Evolutionary conservation across 345 rosid genomes (phyloP).

Genomic region (Citrus unshiu): DNA sequence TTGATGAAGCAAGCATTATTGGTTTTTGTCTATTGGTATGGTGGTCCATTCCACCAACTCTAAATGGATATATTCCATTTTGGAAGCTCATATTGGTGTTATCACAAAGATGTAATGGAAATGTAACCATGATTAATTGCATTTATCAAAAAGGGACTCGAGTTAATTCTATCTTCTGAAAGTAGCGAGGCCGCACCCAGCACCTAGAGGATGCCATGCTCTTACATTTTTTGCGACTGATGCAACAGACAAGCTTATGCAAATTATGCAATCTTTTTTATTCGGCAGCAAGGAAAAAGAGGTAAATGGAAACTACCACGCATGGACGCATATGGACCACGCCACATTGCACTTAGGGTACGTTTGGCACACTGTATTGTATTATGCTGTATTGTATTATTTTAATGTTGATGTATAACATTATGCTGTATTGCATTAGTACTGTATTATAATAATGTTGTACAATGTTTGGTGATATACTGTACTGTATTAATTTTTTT

Average conservation of each 20-base stretch:
- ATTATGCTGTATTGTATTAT: no score
- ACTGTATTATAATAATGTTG: no score
- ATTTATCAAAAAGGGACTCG: neutral
- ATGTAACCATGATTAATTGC: neutral
- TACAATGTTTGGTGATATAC: no score
- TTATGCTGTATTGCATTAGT: no score
- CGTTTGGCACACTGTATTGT: no score
- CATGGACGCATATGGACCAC: neutral
- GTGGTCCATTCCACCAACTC: neutral
- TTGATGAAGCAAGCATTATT: conserved; percentile 1
- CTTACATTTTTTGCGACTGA: neutral
- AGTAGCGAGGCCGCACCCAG: neutral
- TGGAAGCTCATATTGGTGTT: neutral
- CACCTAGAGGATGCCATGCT: neutral
- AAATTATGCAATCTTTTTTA: neutral
- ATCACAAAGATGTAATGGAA: neutral
- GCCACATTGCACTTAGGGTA: neutral
- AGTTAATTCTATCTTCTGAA: no score
- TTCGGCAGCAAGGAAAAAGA: no score
- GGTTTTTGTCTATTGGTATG: neutral
- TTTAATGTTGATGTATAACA: no score
- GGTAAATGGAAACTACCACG: neutral
- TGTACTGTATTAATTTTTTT: no score
- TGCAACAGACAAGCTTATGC: neutral
- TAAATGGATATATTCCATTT: neutral